These are phyloP conservation scores for Inga oerstediana DNA, from an alignment of 306 rosid species.

Conservation along the genomic window DNA sequence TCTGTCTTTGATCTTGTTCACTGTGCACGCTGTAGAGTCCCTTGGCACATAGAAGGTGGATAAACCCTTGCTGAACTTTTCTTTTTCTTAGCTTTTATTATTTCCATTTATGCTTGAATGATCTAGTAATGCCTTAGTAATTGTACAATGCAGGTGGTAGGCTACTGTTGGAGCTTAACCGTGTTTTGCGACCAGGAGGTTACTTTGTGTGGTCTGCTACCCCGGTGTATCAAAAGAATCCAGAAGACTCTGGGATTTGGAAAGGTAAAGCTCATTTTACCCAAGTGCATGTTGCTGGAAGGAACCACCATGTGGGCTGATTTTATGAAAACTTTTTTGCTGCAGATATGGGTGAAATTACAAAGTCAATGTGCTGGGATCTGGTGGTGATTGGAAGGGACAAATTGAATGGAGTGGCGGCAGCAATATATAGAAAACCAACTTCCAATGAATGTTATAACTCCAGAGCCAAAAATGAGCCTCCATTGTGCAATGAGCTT, in stretches of 20 bases:
- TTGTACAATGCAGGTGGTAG: slow-evolving; percentile 64
- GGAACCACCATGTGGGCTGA: background rate
- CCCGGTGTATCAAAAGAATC: slow-evolving; percentile 80
- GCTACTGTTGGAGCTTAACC: slow-evolving; percentile 81
- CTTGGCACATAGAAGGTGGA: slow-evolving; percentile 92
- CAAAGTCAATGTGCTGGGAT: slow-evolving; percentile 90
- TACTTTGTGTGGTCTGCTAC: slow-evolving; percentile 96
- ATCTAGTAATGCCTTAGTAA: slow-evolving; percentile 24
- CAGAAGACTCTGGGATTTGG: slow-evolving; percentile 78
- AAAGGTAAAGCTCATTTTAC: slow-evolving; percentile 48
- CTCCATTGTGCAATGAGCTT: slow-evolving; percentile 71
- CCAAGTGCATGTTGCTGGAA: slow-evolving; percentile 17
- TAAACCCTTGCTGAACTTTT: background rate
- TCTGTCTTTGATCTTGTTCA: slow-evolving; percentile 82
- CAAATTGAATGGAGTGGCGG: slow-evolving; percentile 69
- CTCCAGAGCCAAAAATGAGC: slow-evolving; percentile 51
- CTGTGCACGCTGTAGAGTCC: slow-evolving; percentile 96
- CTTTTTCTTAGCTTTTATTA: background rate
- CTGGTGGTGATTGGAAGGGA: slow-evolving; percentile 61
- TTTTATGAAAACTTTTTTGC: slow-evolving; percentile 30
- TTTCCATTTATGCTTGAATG: slow-evolving; percentile 12
- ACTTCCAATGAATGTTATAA: slow-evolving; percentile 76
- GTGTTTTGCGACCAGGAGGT: slow-evolving; percentile 91
- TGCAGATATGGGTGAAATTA: slow-evolving; percentile 70
- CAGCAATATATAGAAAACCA: slow-evolving; percentile 83